Conservation (phyloP, 2,329 filamentous ascomycete genomes). For the Ophiostoma sp. region DNA sequence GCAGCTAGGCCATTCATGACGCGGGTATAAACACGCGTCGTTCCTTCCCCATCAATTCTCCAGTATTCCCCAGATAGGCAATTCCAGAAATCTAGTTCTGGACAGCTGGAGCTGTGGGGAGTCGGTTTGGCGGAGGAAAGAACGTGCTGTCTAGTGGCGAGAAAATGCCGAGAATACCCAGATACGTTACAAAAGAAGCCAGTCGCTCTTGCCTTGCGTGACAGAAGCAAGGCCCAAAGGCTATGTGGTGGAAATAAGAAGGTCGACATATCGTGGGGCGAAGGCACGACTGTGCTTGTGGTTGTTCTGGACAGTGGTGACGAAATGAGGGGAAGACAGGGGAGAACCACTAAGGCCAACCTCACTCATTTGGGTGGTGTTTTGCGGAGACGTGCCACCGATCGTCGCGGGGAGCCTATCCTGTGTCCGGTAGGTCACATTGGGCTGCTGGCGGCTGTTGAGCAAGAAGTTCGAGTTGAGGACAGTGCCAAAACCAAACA, state of each 20-base stretch:
- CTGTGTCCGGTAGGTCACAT: not conserved
- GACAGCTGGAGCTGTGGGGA: not conserved
- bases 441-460: not conserved
- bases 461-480: not conserved
- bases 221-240: not conserved
- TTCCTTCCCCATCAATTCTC: not conserved
- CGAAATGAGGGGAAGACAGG: not conserved
- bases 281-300: not conserved
- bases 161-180: not conserved
- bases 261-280: not conserved
- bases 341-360: not conserved
- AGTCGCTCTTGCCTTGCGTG: not conserved
- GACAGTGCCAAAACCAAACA: not conserved
- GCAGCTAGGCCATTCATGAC: not conserved
- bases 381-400: not conserved
- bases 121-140: not conserved
- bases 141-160: not conserved
- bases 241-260: not conserved
- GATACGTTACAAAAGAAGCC: not conserved
- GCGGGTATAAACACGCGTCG: not conserved
- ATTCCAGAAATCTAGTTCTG: not conserved
- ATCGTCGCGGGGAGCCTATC: slow-evolving; percentile 8
- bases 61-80: not conserved
- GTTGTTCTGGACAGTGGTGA: not conserved
- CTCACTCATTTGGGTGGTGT: not conserved